Evolutionary conservation across 352 stramenopile species (phyloP), one percentile per base, ranked within the genome.

Genomic region (Pythium phragmitis): DNA sequence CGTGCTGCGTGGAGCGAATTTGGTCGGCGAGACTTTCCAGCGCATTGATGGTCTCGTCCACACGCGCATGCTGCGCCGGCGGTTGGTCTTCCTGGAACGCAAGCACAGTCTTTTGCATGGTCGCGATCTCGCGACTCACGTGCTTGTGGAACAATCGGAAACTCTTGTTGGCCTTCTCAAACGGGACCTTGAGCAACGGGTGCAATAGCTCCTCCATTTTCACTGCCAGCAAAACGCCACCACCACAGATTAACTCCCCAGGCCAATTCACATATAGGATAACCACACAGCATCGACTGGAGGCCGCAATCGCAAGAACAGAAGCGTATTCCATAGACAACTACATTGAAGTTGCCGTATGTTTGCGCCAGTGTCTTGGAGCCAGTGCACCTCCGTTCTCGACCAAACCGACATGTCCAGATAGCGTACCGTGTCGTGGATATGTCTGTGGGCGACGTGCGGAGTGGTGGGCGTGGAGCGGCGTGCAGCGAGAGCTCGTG

Each of bases 131-230:
- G 42, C 79, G 77, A 30, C 78, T 86, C 36, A 94, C 65, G 53
- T 94, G 78, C 67, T 91, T 92, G 63, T 94, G 80, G 41, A 91
- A 90, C 39, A 92, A 68, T 0, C 85, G 85, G 51, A 94, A 94
- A 30, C 55, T 82, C 68, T 81, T 87, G 74, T 86, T 92, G 39
- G 74, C 79, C 47, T 80, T 72, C 65, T 94, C 85, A 51, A 92
- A 91, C 34, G 83, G 85, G 53, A 83, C 79, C 43, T 85, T 85
- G 62, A 94, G 56, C 50, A 94, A 69, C 65, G 85, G 82, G 50
- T 89, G 72, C 58, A 76, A 77, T 33, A 94, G 65, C 56, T 94
- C 68, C 28, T 74, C 63, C 68, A 74, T 74, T 57, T 36, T 57
- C 42, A 16, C 43, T 19, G 45, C 41, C 33, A 55, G 17, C 14